Conservation (phyloP, 306 rosid genomes). For the Prunus mume region DNA sequence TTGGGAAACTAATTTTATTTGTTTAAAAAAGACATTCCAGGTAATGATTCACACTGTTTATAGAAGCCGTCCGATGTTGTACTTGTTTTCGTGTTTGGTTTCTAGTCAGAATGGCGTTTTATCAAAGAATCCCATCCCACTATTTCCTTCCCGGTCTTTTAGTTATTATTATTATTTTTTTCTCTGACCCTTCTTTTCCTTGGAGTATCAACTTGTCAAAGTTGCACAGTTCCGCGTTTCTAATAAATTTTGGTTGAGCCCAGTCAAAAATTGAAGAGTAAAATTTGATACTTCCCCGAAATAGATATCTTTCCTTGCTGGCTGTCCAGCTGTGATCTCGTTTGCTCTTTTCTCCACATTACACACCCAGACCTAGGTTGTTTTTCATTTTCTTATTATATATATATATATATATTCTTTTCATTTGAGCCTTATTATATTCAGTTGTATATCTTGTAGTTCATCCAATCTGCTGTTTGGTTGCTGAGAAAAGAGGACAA, state of each 20-base stretch:
- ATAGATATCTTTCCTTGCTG: not conserved
- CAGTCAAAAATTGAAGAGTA: not conserved
- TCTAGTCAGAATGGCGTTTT: slow-evolving; percentile 5
- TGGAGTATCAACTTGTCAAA: not conserved
- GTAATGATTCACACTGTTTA: not conserved
- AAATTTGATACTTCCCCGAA: not conserved
- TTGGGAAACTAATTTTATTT: not conserved
- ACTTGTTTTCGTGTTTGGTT: not conserved
- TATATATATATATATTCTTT: not conserved
- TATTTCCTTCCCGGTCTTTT: not conserved
- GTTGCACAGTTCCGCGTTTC: not conserved
- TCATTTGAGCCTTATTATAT: slow-evolving; percentile 1
- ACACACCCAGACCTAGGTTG: not conserved
- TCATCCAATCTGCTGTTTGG: slow-evolving; percentile 4
- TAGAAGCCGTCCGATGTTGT: not conserved
- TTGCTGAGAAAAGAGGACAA: slow-evolving; percentile 10
- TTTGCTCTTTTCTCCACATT: not conserved
- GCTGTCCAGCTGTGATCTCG: too few species aligned
- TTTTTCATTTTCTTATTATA: not conserved
- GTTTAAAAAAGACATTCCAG: not conserved
- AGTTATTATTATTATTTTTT: not conserved
- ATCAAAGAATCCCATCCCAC: not conserved
- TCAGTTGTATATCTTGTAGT: slow-evolving; percentile 21
- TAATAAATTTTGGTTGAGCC: not conserved
- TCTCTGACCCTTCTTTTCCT: not conserved